Evolutionary conservation across 176 grass and related monocot genomes (phyloP), one percentile per base, ranked within the genome.

Genomic region (Elymus sibiricus): DNA sequence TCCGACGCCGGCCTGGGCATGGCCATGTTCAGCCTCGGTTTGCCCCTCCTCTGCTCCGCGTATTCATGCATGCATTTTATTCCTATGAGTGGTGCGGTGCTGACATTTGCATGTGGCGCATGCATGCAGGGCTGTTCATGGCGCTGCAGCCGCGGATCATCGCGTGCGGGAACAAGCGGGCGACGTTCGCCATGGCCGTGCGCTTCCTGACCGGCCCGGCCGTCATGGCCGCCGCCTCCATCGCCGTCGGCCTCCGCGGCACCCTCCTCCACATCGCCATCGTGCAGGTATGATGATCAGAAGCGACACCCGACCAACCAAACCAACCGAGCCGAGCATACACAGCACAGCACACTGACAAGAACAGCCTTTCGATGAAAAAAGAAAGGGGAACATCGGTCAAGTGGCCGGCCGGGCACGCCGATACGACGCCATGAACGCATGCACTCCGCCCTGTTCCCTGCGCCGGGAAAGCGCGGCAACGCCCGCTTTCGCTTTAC

Each of bases 1-100:
- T 99, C 97, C 60, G 94, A 99, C 75, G 97, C 97, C 74, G 97
- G 97, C 71, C 94, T 99, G 34, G 97, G 97, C 86, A 99, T 99
- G 97, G 97, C 97, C 76, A 99, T 99, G 97, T 99, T 99, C 92
- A 96, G 94, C 76, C 97, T 99, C 13, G 97, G 97, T 99, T 64
- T 84, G 94, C 76, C 35, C 27, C 16, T 43, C 32, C 15, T 62
- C 75, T 51, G 11, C 42, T n/a, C 13, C 44, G 44, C 3, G 9
- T 13, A 14, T 5, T 0, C 44, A 14, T 47, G 49, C 16, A 53
- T 51, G 32, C 74, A 53, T 53, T 53, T 22, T 0, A 22, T 56
- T 56, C 53, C 0, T 56, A 22, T 9, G 51, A 19, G 17, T 58
- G 2, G 19, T 1, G 19, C 2, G 16, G n/a, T 2, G 14, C 26